Evolutionary conservation across 371 early-diverging fungal genomes (phyloP).

Genomic region (Rhizopus stolonifer): DNA sequence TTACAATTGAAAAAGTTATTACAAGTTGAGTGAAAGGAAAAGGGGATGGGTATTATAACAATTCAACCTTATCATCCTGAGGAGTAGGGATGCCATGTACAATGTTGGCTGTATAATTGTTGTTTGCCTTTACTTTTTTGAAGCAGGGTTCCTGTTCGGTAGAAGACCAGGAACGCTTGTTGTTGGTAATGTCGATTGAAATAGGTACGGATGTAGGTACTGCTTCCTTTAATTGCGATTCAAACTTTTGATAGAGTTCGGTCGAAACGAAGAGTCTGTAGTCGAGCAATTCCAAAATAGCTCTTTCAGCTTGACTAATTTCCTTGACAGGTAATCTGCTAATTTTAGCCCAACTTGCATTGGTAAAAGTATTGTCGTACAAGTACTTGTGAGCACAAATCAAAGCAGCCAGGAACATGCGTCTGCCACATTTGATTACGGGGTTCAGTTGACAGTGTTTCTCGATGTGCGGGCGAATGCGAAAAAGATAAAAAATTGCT

Average conservation of each 20-base stretch:
- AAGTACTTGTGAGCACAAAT: conserved; percentile 81
- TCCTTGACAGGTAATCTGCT: conserved; percentile 69
- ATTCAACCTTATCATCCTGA: conserved; percentile 27
- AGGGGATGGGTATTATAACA: conserved; percentile 16
- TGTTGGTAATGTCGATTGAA: neutral
- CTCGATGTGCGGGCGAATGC: conserved; percentile 49
- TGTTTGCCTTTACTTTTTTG: conserved; percentile 16
- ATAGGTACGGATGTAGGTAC: conserved; percentile 7
- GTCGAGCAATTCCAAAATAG: conserved; percentile 70
- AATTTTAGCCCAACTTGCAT: conserved; percentile 80
- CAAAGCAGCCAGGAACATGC: conserved; percentile 80
- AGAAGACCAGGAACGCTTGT: conserved; percentile 1
- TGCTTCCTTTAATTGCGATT: conserved; percentile 26
- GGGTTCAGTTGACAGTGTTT: conserved; percentile 35
- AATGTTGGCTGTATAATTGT: neutral
- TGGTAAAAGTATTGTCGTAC: conserved; percentile 79
- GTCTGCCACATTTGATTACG: conserved; percentile 64
- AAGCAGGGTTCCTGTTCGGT: conserved; percentile 7
- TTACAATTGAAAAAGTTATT: neutral
- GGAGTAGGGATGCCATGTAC: conserved; percentile 28
- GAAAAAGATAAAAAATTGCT: conserved; percentile 71
- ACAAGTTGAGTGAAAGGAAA: too few species aligned
- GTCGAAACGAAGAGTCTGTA: conserved; percentile 70
- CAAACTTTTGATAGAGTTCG: conserved; percentile 43
- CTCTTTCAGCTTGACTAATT: conserved; percentile 73